These are phyloP conservation scores for Grigorovia yakushimaensis DNA, from an alignment of 805 yeast genomes.

Conservation along the genomic window DNA sequence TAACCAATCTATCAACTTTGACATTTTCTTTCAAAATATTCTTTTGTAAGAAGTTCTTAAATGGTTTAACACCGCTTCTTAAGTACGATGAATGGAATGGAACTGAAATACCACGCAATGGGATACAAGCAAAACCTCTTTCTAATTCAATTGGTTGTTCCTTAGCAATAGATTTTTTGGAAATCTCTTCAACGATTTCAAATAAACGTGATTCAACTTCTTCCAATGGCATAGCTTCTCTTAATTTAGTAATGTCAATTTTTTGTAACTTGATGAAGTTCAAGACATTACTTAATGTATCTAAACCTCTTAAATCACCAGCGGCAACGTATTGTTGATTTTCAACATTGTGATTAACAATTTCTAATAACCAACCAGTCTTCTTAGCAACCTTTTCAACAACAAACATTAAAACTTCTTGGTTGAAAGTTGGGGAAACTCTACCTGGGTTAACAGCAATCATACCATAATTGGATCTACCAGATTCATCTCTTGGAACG, in stretches of 20 bases:
- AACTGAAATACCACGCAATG: slow-evolving; percentile 97
- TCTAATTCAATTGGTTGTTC: slow-evolving; percentile 95
- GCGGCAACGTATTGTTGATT: slow-evolving; percentile 98
- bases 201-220: slow-evolving; percentile 80
- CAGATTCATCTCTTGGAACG: slow-evolving; percentile 90
- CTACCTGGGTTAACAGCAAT: slow-evolving; percentile 96
- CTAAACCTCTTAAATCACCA: slow-evolving; percentile 94
- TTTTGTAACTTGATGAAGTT: slow-evolving; percentile 90
- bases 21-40: slow-evolving; percentile 92
- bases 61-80: slow-evolving; percentile 97
- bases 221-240: slow-evolving; percentile 72
- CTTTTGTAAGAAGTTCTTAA: slow-evolving; percentile 94
- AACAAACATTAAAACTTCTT: slow-evolving; percentile 88
- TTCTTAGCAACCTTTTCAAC: slow-evolving; percentile 76
- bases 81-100: slow-evolving; percentile 99
- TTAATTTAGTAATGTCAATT: slow-evolving; percentile 82
- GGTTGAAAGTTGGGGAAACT: slow-evolving; percentile 78
- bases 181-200: slow-evolving; percentile 80
- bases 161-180: slow-evolving; percentile 73
- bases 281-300: slow-evolving; percentile 84
- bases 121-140: slow-evolving; percentile 97
- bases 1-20: slow-evolving; percentile 85
- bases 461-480: slow-evolving; percentile 99
- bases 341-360: slow-evolving; percentile 96
- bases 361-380: slow-evolving; percentile 92